A percentile compares a stretch with the other conserved stretches of the same genome.
phyloP scores from a whole-genome alignment of 345 rosid species.

The Aethionema arabicum region DNA sequence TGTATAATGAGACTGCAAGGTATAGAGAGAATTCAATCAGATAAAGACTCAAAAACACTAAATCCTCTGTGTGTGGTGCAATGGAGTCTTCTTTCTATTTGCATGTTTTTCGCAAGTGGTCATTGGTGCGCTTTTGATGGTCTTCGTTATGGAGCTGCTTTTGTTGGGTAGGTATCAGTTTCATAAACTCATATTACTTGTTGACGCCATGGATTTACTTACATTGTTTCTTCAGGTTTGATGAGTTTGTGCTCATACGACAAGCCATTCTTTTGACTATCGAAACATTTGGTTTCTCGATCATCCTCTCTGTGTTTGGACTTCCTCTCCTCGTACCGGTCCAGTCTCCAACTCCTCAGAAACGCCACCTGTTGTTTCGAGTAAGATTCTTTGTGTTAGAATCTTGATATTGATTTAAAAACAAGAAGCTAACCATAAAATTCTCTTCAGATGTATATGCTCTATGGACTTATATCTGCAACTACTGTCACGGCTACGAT shows the following conservation, averaged over 20 bases:
- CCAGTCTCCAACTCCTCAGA: slow-evolving; percentile 33
- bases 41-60: slow-evolving; percentile 33
- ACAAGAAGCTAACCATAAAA: slow-evolving; percentile 6
- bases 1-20: slow-evolving; percentile 71
- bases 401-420: not conserved
- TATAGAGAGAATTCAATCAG: slow-evolving; percentile 38
- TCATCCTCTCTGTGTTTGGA: slow-evolving; percentile 73
- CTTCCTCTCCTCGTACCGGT: slow-evolving; percentile 57
- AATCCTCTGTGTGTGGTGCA: slow-evolving; percentile 66
- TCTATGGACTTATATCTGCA: slow-evolving; percentile 60
- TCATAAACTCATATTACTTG: not conserved
- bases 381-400: slow-evolving; percentile 39
- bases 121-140: slow-evolving; percentile 99
- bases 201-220: slow-evolving; percentile 16
- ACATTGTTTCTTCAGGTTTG: slow-evolving; percentile 62
- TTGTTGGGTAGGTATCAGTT: slow-evolving; percentile 69
- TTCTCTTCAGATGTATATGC: slow-evolving; percentile 61
- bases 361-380: slow-evolving; percentile 45
- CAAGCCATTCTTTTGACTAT: slow-evolving; percentile 89
- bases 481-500: slow-evolving; percentile 60
- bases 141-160: slow-evolving; percentile 91
- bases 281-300: slow-evolving; percentile 88
- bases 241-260: slow-evolving; percentile 78
- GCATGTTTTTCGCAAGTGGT: slow-evolving; percentile 86
- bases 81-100: slow-evolving; percentile 78